phyloP scores from a whole-genome alignment of 192 early-diverging fungal species.

The Bifiguratus adelaidae region DNA sequence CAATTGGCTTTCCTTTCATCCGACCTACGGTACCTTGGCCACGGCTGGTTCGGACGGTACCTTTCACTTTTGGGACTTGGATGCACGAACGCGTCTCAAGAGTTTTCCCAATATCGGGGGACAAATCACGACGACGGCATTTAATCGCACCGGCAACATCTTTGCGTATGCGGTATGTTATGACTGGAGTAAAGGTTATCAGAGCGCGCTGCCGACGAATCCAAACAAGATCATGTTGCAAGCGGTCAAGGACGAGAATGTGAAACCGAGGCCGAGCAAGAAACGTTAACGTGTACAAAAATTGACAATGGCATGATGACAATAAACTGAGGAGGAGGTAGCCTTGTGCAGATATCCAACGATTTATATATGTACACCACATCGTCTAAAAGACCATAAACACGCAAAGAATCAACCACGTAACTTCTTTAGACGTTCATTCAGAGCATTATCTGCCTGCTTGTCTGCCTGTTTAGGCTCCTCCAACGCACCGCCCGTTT shows the following conservation, averaged over 20 bases:
- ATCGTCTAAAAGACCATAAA: too few species aligned
- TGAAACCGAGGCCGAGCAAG: constrained; percentile 66
- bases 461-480: constrained; percentile 23
- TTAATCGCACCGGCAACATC: constrained; percentile 68
- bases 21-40: constrained; percentile 80
- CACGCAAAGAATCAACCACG: constrained; percentile 32
- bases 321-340: too few species aligned
- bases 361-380: too few species aligned
- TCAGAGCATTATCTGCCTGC: constrained; percentile 28
- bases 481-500: constrained; percentile 1
- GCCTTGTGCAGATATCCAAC: too few species aligned
- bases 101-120: constrained; percentile 46
- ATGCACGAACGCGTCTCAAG: constrained; percentile 79
- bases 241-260: constrained; percentile 63
- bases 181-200: constrained; percentile 78
- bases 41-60: constrained; percentile 82
- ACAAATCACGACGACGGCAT: constrained; percentile 64
- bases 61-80: constrained; percentile 93
- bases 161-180: constrained; percentile 91
- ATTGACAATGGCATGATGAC: too few species aligned
- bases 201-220: constrained; percentile 40
- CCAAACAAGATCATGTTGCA: constrained; percentile 76
- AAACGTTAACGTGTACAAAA: too few species aligned
- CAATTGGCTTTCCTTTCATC: constrained; percentile 70
- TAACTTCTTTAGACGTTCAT: constrained; percentile 30